Conservation (phyloP, 306 rosid genomes). For the Sechiopsis laciniata region DNA sequence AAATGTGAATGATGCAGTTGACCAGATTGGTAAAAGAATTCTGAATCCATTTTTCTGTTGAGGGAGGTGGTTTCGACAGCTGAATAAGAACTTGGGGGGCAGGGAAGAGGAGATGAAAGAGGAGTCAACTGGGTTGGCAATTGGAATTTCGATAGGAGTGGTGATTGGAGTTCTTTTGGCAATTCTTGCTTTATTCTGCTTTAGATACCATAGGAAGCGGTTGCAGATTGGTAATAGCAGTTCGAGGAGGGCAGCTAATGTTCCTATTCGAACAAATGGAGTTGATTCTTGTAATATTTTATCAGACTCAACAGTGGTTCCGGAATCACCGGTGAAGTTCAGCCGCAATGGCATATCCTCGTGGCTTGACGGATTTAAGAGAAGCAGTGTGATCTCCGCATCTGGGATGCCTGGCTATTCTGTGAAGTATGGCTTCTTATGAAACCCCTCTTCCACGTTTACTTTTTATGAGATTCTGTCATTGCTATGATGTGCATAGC, state of each 20-base stretch:
- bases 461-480: slow-evolving; percentile 2
- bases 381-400: slow-evolving; percentile 62
- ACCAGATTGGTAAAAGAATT: slow-evolving; percentile 13
- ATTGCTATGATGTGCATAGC: neutral
- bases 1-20: slow-evolving; percentile 14
- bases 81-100: slow-evolving; percentile 35
- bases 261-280: slow-evolving; percentile 88
- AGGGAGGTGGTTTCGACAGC: slow-evolving; percentile 50
- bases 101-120: slow-evolving; percentile 57
- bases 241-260: slow-evolving; percentile 71
- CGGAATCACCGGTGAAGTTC: slow-evolving; percentile 83
- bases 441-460: neutral
- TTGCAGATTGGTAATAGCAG: slow-evolving; percentile 93
- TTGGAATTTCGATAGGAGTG: slow-evolving; percentile 95
- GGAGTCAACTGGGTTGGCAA: slow-evolving; percentile 70
- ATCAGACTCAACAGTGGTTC: slow-evolving; percentile 85
- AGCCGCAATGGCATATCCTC: slow-evolving; percentile 45
- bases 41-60: slow-evolving; percentile 35
- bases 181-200: slow-evolving; percentile 63
- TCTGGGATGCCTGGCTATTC: slow-evolving; percentile 93
- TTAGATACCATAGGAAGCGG: slow-evolving; percentile 73
- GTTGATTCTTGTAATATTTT: slow-evolving; percentile 60
- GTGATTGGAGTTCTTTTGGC: slow-evolving; percentile 89
- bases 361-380: slow-evolving; percentile 81
- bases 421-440: slow-evolving; percentile 50